Evolutionary conservation across 495 filamentous ascomycete species (phyloP).

Genomic region (Penicillium cataractarum): DNA sequence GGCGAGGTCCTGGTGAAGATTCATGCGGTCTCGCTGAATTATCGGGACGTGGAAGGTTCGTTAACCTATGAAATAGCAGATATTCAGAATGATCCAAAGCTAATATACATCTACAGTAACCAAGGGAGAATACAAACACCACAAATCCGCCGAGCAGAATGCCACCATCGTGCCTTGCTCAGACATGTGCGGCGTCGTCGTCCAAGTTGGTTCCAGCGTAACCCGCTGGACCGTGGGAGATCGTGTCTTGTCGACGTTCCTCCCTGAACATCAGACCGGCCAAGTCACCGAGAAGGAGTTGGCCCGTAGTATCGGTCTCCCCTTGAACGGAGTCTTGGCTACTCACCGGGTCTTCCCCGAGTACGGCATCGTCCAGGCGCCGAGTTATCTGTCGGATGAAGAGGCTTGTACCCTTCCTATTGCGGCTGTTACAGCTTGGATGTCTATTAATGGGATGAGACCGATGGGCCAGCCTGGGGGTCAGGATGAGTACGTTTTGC

Average conservation of each 20-base stretch:
- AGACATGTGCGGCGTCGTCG: constrained; percentile 74
- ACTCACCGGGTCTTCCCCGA: constrained; percentile 71
- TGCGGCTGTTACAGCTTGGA: constrained; percentile 80
- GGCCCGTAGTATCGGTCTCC: constrained; percentile 65
- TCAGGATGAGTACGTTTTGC: constrained; percentile 67
- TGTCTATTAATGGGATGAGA: constrained; percentile 71
- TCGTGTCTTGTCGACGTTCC: constrained; percentile 75
- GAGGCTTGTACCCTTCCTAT: constrained; percentile 71
- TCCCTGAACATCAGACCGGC: constrained; percentile 71
- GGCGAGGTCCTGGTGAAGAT: constrained; percentile 63
- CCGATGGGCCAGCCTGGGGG: constrained; percentile 60
- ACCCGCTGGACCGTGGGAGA: constrained; percentile 67
- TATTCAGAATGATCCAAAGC: neutral
- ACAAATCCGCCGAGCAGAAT: constrained; percentile 43
- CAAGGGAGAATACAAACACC: constrained; percentile 61
- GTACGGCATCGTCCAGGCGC: constrained; percentile 65
- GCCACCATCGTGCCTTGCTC: constrained; percentile 67
- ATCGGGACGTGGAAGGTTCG: constrained; percentile 61
- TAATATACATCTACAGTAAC: constrained; percentile 37
- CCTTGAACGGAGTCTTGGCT: constrained; percentile 66
- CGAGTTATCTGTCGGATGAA: constrained; percentile 60
- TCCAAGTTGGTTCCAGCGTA: constrained; percentile 66
- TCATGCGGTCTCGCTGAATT: constrained; percentile 58
- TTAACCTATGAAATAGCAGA: neutral
- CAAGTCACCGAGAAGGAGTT: constrained; percentile 51